Conservation (phyloP, 352 stramenopile species). For the Stephanocyclus meneghinianus region DNA sequence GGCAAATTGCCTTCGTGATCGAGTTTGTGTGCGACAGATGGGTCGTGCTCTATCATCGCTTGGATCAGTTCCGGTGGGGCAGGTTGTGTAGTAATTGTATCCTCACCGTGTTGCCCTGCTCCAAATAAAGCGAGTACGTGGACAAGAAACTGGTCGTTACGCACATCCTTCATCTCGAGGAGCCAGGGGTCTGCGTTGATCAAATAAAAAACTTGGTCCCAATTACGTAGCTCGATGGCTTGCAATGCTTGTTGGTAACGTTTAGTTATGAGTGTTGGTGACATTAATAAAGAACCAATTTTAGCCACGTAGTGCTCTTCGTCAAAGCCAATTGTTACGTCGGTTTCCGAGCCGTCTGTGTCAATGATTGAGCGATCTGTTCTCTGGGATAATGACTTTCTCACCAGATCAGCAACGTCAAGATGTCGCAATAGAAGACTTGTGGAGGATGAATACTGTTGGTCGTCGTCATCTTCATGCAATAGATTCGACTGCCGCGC, state of each 20-base stretch:
- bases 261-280: slow-evolving; percentile 73
- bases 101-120: slow-evolving; percentile 25
- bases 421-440: slow-evolving; percentile 16
- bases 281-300: slow-evolving; percentile 62
- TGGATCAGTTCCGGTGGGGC: slow-evolving; percentile 56
- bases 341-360: slow-evolving; percentile 63
- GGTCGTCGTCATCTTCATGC: not conserved
- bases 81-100: slow-evolving; percentile 7
- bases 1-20: slow-evolving; percentile 78
- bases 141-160: slow-evolving; percentile 72
- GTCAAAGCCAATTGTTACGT: slow-evolving; percentile 45
- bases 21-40: slow-evolving; percentile 72
- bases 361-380: slow-evolving; percentile 66
- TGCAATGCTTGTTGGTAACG: slow-evolving; percentile 69
- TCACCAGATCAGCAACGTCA: slow-evolving; percentile 31
- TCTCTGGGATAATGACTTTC: slow-evolving; percentile 29
- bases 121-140: slow-evolving; percentile 75
- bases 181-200: slow-evolving; percentile 78
- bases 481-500: not conserved
- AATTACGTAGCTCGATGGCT: slow-evolving; percentile 64
- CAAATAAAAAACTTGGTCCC: slow-evolving; percentile 72
- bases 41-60: slow-evolving; percentile 62
- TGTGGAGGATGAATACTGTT: slow-evolving; percentile 1
- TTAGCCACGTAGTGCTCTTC: slow-evolving; percentile 26
- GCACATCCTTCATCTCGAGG: slow-evolving; percentile 78